phyloP scores from a whole-genome alignment of 148 eudicot genomes.

The Diospyros kaki region DNA sequence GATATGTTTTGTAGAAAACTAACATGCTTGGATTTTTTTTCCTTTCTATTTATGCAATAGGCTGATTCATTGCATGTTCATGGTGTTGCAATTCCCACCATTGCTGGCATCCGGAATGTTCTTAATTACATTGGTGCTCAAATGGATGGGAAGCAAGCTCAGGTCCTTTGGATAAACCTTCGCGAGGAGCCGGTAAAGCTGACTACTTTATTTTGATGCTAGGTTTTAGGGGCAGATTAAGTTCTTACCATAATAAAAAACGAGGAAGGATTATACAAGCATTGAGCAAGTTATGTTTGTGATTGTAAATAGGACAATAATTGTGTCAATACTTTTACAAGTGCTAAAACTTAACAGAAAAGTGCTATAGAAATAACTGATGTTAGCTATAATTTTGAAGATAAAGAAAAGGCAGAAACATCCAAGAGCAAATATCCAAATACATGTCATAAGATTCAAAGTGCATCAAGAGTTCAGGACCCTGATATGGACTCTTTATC shows the following conservation, averaged over 20 bases:
- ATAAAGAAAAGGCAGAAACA: background rate
- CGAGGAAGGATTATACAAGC: background rate
- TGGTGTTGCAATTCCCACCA: slow-evolving; percentile 94
- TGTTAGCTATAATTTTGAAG: slow-evolving; percentile 4
- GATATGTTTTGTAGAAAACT: too few species aligned
- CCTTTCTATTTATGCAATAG: slow-evolving; percentile 25
- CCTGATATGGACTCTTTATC: background rate
- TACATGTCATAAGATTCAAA: background rate
- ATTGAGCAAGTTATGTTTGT: slow-evolving; percentile 3
- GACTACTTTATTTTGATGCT: background rate
- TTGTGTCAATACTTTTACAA: background rate
- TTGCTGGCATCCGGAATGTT: slow-evolving; percentile 77
- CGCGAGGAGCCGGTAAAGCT: slow-evolving; percentile 88
- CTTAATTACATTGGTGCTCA: slow-evolving; percentile 69
- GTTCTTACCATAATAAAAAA: too few species aligned
- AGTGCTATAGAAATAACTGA: background rate
- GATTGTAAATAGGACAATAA: background rate
- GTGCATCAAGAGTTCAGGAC: background rate
- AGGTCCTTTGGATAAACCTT: slow-evolving; percentile 84
- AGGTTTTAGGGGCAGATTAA: background rate
- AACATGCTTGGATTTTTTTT: background rate
- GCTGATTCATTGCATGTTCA: slow-evolving; percentile 77
- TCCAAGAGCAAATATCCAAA: background rate
- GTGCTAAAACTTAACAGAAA: slow-evolving; percentile 1
- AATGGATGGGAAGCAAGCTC: slow-evolving; percentile 35